Percentiles rank a stretch among this genome's conserved stretches.
phyloP scores from a whole-genome alignment of 116 monocot species.

The Cymodocea nodosa region DNA sequence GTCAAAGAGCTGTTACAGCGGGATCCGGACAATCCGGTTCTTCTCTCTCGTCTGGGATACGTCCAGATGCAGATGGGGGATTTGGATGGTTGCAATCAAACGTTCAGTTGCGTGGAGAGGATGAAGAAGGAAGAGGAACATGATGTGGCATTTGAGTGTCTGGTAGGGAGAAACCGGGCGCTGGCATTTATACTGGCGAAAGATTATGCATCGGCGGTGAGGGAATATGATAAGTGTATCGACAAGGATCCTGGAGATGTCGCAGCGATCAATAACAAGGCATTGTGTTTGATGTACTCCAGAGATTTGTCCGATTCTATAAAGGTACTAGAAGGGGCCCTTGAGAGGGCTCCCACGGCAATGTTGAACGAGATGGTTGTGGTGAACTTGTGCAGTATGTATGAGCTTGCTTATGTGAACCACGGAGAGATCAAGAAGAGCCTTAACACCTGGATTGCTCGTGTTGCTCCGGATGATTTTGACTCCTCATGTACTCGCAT shows the following conservation, averaged over 20 bases:
- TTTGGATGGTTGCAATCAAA: constrained; percentile 37
- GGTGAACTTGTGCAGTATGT: constrained; percentile 90
- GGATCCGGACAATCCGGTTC: constrained; percentile 36
- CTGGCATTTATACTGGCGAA: constrained; percentile 47
- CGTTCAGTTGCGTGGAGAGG: constrained; percentile 43
- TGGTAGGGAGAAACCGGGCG: constrained; percentile 56
- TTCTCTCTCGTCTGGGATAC: constrained; percentile 55
- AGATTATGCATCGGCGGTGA: constrained; percentile 66
- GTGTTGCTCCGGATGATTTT: constrained; percentile 87
- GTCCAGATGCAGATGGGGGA: constrained; percentile 88
- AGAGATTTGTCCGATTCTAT: constrained; percentile 88
- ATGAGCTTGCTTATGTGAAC: constrained; percentile 89
- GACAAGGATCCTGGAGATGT: constrained; percentile 65
- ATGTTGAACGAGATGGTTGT: constrained; percentile 77
- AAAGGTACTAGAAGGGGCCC: constrained; percentile 76
- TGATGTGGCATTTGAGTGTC: constrained; percentile 23
- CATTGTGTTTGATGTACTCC: constrained; percentile 82
- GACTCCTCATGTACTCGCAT: constrained; percentile 77
- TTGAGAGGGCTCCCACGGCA: constrained; percentile 78
- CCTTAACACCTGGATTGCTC: constrained; percentile 67
- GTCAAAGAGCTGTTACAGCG: constrained; percentile 29
- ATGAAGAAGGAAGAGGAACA: constrained; percentile 8
- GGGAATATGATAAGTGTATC: constrained; percentile 85
- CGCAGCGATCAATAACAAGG: constrained; percentile 85
- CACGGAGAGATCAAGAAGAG: constrained; percentile 72